phyloP scores from a whole-genome alignment of 345 rosid species.

The Conringia planisiliqua region DNA sequence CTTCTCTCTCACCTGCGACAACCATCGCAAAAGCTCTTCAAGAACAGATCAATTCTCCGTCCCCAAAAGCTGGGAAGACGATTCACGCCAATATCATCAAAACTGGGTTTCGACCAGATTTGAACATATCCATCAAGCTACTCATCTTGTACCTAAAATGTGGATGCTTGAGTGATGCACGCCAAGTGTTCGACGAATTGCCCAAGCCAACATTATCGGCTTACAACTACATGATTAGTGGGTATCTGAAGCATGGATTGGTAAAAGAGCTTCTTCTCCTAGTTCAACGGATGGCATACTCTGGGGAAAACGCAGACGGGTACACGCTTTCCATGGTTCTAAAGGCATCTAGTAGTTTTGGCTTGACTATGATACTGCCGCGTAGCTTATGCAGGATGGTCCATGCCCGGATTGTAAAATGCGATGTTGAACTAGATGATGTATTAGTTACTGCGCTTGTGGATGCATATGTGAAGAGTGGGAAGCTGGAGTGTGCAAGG shows the following conservation, averaged over 20 bases:
- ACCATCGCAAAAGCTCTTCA: slow-evolving; percentile 57
- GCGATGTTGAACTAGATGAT: slow-evolving; percentile 56
- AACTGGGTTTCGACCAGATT: slow-evolving; percentile 55
- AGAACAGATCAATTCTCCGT: slow-evolving; percentile 57
- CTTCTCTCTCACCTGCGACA: slow-evolving; percentile 25
- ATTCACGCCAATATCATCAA: slow-evolving; percentile 65
- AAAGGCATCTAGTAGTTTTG: slow-evolving; percentile 56
- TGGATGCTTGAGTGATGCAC: slow-evolving; percentile 54
- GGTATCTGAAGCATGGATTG: slow-evolving; percentile 54
- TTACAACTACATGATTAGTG: slow-evolving; percentile 71
- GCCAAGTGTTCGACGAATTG: slow-evolving; percentile 73
- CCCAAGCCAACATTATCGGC: slow-evolving; percentile 67
- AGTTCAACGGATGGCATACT: slow-evolving; percentile 43
- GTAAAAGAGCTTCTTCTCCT: slow-evolving; percentile 40
- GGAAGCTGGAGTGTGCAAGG: slow-evolving; percentile 58
- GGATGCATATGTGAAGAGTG: slow-evolving; percentile 73
- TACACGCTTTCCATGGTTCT: slow-evolving; percentile 79
- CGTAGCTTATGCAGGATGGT: slow-evolving; percentile 44
- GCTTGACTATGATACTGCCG: slow-evolving; percentile 24
- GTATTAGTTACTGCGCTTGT: slow-evolving; percentile 72
- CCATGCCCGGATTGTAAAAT: slow-evolving; percentile 60
- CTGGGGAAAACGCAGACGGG: slow-evolving; percentile 66
- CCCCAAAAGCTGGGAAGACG: slow-evolving; percentile 56
- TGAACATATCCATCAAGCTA: slow-evolving; percentile 63
- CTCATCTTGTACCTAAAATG: slow-evolving; percentile 55